Evolutionary conservation across 805 yeast genomes (phyloP).

Genomic region (Wickerhamiella parazyma): DNA sequence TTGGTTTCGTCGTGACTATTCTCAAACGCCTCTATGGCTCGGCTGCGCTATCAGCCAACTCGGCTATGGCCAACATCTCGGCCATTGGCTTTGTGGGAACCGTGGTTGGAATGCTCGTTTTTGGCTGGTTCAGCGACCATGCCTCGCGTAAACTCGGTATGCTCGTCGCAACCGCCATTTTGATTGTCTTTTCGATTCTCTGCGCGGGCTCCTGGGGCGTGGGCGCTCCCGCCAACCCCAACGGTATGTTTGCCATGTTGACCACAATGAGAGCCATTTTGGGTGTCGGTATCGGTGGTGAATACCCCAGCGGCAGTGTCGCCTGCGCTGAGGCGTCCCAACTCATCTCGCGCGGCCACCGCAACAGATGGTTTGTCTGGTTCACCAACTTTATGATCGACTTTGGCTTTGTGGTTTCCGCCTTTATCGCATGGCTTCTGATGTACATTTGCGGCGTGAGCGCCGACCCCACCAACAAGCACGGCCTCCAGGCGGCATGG

Average conservation of each 20-base stretch:
- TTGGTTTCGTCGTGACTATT: constrained; percentile 64
- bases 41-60: constrained; percentile 40
- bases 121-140: constrained; percentile 72
- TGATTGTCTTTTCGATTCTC: constrained; percentile 65
- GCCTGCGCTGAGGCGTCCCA: constrained; percentile 88
- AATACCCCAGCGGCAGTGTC: constrained; percentile 86
- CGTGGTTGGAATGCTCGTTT: constrained; percentile 68
- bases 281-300: constrained; percentile 90
- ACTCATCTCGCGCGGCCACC: constrained; percentile 59
- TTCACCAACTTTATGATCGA: constrained; percentile 86
- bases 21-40: constrained; percentile 51
- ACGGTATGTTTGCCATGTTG: constrained; percentile 71
- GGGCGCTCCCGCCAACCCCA: constrained; percentile 37
- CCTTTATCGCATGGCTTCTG: constrained; percentile 77
- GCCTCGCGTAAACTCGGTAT: constrained; percentile 72
- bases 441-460: constrained; percentile 60
- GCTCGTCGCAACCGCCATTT: constrained; percentile 60
- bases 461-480: constrained; percentile 21
- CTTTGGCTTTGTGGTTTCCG: constrained; percentile 64
- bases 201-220: constrained; percentile 84
- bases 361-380: constrained; percentile 82
- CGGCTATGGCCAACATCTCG: constrained; percentile 66
- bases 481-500: constrained; percentile 76
- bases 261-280: constrained; percentile 76
- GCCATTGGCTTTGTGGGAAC: constrained; percentile 89